Percentiles rank a stretch among this genome's conserved stretches.
Evolutionary conservation across 1,139 yeast species (phyloP).

Genomic region (Taphrina betulina): DNA sequence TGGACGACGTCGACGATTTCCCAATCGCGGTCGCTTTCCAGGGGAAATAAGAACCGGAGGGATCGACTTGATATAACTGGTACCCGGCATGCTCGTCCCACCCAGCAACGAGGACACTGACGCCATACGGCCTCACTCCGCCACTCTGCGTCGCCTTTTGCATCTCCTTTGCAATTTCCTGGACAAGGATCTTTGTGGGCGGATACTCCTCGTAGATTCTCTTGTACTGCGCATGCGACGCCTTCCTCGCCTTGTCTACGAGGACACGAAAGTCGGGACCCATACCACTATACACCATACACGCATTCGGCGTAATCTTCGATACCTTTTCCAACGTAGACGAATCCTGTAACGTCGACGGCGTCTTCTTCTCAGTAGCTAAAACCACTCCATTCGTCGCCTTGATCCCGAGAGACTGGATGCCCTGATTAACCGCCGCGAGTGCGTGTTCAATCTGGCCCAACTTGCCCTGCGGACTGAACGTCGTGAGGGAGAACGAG

Average conservation of each 20-base stretch:
- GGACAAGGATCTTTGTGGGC: slow-evolving; percentile 89
- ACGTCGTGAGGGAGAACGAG: slow-evolving; percentile 93
- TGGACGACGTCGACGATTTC: slow-evolving; percentile 88
- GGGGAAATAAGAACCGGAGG: slow-evolving; percentile 97
- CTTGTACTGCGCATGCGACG: slow-evolving; percentile 89
- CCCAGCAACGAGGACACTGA: slow-evolving; percentile 90
- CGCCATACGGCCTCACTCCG: slow-evolving; percentile 98
- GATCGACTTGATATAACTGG: slow-evolving; percentile 87
- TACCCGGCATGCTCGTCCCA: slow-evolving; percentile 73
- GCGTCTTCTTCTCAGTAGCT: slow-evolving; percentile 92
- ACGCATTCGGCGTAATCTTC: slow-evolving; percentile 87
- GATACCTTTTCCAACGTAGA: slow-evolving; percentile 79
- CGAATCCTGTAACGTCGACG: slow-evolving; percentile 71
- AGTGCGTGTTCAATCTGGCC: slow-evolving; percentile 98
- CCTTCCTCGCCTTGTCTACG: slow-evolving; percentile 88
- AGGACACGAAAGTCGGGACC: slow-evolving; percentile 97
- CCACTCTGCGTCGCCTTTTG: slow-evolving; percentile 98
- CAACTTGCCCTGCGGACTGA: slow-evolving; percentile 95
- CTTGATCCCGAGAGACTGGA: slow-evolving; percentile 92
- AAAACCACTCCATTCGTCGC: slow-evolving; percentile 94
- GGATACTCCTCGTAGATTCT: slow-evolving; percentile 95
- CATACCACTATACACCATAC: slow-evolving; percentile 97
- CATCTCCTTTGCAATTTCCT: slow-evolving; percentile 93
- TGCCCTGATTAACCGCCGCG: slow-evolving; percentile 97
- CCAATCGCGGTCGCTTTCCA: slow-evolving; percentile 99